Percentiles rank a stretch among this genome's conserved stretches.
These are phyloP conservation scores for Sherardia arvensis DNA, from an alignment of 257 asterid genomes.

Conservation along the genomic window DNA sequence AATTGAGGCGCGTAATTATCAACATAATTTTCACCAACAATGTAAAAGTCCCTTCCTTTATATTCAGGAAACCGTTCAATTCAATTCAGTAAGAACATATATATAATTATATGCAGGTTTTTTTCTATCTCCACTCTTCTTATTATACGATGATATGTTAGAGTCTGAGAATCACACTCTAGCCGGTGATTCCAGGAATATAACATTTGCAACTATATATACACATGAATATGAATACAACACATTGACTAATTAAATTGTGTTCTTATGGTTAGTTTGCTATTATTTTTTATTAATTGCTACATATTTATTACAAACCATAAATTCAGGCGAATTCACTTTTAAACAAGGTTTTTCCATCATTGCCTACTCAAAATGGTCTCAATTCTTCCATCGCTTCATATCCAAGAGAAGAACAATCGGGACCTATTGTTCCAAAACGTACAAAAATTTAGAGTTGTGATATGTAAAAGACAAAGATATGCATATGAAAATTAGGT, in stretches of 20 bases:
- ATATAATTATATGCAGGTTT: slow-evolving; percentile 55
- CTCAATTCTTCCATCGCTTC: slow-evolving; percentile 94
- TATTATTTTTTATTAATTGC: no score
- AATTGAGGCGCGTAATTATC: slow-evolving; percentile 79
- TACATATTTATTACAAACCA: slow-evolving; percentile 40
- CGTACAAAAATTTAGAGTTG: no score
- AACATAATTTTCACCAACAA: slow-evolving; percentile 69
- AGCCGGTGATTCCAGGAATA: slow-evolving; percentile 77
- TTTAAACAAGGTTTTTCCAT: slow-evolving; percentile 73
- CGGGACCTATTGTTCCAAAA: slow-evolving; percentile 85
- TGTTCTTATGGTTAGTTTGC: no score
- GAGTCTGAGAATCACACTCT: slow-evolving; percentile 89
- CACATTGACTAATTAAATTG: no score
- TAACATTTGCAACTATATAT: slow-evolving; percentile 58
- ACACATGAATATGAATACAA: no score
- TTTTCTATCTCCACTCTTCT: slow-evolving; percentile 29
- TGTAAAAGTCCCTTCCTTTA: slow-evolving; percentile 43
- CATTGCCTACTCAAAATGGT: slow-evolving; percentile 72
- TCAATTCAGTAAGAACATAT: slow-evolving; percentile 60
- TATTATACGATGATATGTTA: slow-evolving; percentile 28
- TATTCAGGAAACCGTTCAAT: slow-evolving; percentile 69
- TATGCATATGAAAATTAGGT: no score
- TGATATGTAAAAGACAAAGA: no score
- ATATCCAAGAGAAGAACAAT: slow-evolving; percentile 81
- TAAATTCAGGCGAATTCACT: slow-evolving; percentile 63